Evolutionary conservation across 805 yeast genomes (phyloP).

Genomic region (Candida vartiovaarae): DNA sequence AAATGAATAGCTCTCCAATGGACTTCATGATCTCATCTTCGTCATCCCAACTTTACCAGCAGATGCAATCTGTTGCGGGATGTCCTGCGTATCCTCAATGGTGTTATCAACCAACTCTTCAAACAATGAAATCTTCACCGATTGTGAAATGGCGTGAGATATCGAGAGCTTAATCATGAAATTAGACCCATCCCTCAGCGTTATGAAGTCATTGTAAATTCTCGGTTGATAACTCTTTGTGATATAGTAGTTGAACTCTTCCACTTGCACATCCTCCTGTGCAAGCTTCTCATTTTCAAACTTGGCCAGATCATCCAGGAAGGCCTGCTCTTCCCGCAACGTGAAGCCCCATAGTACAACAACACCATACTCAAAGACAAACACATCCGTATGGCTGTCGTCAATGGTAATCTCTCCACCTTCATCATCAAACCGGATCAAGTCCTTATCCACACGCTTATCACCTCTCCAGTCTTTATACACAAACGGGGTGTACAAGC

Average conservation of each 20-base stretch:
- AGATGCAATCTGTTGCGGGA: conserved; percentile 91
- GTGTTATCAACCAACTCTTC: conserved; percentile 96
- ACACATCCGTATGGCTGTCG: conserved; percentile 67
- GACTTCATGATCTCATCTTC: conserved; percentile 91
- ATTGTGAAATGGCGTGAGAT: conserved; percentile 93
- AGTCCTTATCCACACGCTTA: conserved; percentile 34
- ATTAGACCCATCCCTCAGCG: conserved; percentile 80
- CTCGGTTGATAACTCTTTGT: conserved; percentile 94
- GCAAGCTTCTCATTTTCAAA: conserved; percentile 91
- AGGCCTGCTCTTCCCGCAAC: conserved; percentile 72
- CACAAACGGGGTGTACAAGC: conserved; percentile 84
- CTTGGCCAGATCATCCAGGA: conserved; percentile 76
- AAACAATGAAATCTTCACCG: conserved; percentile 89
- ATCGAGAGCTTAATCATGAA: conserved; percentile 90
- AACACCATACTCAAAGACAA: conserved; percentile 95
- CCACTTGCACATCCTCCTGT: conserved; percentile 86
- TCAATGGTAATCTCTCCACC: conserved; percentile 93
- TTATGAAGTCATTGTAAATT: conserved; percentile 90
- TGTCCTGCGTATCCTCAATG: conserved; percentile 94
- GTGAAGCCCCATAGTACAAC: conserved; percentile 95
- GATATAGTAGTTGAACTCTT: conserved; percentile 91
- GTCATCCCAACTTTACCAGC: conserved; percentile 95
- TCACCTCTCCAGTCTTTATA: conserved; percentile 73
- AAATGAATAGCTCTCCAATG: conserved; percentile 90
- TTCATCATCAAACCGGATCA: conserved; percentile 78